Conservation (phyloP, 768 basidiomycete species). For the Lentinula lateritia region DNA sequence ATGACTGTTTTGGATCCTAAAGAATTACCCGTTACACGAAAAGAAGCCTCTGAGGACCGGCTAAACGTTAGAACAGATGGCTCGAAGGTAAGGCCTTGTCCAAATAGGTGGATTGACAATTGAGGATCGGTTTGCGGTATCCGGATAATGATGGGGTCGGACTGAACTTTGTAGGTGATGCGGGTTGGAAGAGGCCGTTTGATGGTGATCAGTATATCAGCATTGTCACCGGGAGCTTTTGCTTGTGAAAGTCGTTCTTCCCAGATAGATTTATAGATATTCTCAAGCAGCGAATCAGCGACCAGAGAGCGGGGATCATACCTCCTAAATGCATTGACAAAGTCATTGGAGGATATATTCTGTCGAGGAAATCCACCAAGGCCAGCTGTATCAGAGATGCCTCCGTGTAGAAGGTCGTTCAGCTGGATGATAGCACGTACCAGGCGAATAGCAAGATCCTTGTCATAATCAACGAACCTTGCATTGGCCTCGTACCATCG, state of each 20-base stretch:
- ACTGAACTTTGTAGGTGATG: slow-evolving; percentile 84
- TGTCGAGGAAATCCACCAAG: slow-evolving; percentile 47
- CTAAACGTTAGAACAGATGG: slow-evolving; percentile 78
- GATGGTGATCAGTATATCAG: slow-evolving; percentile 58
- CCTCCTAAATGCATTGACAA: slow-evolving; percentile 76
- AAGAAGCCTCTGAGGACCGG: slow-evolving; percentile 76
- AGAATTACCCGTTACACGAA: slow-evolving; percentile 83
- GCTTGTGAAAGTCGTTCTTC: slow-evolving; percentile 72
- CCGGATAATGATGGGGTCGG: slow-evolving; percentile 81
- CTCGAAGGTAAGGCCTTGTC: slow-evolving; percentile 86
- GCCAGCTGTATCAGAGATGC: slow-evolving; percentile 59
- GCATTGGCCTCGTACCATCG: slow-evolving; percentile 92
- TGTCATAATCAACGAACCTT: slow-evolving; percentile 71
- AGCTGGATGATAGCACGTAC: slow-evolving; percentile 81
- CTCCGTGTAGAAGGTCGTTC: slow-evolving; percentile 81
- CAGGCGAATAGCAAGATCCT: slow-evolving; percentile 71
- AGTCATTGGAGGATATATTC: slow-evolving; percentile 69
- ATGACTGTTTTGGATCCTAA: slow-evolving; percentile 81
- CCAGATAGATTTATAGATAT: slow-evolving; percentile 74
- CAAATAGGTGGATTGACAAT: slow-evolving; percentile 77
- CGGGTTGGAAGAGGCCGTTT: slow-evolving; percentile 72
- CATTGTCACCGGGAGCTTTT: slow-evolving; percentile 35
- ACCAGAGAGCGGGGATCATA: slow-evolving; percentile 69
- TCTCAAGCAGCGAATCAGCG: slow-evolving; percentile 68
- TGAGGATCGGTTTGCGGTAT: slow-evolving; percentile 83